Conservation (phyloP, 768 basidiomycete species). For the Lactarius akahatsu region DNA sequence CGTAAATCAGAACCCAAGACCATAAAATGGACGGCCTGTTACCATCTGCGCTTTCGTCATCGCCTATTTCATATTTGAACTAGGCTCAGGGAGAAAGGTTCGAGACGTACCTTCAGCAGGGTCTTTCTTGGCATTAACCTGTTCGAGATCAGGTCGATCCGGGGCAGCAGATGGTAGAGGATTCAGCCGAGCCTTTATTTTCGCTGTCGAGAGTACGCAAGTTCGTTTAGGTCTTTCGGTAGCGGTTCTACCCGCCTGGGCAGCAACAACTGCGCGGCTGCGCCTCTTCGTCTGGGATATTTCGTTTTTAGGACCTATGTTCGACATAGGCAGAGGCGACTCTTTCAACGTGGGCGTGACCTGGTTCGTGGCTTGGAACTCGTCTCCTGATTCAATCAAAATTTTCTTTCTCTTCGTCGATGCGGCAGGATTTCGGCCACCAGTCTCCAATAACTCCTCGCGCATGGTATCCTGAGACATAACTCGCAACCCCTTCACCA, state of each 20-base stretch:
- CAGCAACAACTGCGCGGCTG: neutral
- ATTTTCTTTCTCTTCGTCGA: conserved; percentile 14
- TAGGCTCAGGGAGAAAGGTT: neutral
- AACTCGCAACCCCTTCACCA: conserved; percentile 25
- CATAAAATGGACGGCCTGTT: neutral
- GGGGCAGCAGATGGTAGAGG: neutral
- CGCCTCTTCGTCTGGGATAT: conserved; percentile 6
- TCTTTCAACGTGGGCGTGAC: neutral
- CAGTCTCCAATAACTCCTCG: neutral
- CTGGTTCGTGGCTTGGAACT: neutral
- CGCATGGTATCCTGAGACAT: conserved; percentile 21
- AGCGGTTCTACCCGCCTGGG: neutral
- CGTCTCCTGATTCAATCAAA: conserved; percentile 17
- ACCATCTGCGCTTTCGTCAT: conserved; percentile 1
- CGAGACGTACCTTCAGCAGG: neutral
- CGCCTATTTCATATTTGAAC: conserved; percentile 6
- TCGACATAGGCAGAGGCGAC: conserved; percentile 2
- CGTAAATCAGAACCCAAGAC: neutral
- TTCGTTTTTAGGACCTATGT: neutral
- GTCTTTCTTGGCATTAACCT: neutral
- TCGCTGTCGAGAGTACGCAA: neutral
- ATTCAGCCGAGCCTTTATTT: neutral
- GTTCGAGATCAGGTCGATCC: neutral
- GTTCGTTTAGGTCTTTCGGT: conserved; percentile 10
- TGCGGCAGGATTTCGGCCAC: conserved; percentile 2